These are phyloP conservation scores for Suhomyces chickasaworum DNA, from an alignment of 1,139 yeast genomes.

Conservation along the genomic window DNA sequence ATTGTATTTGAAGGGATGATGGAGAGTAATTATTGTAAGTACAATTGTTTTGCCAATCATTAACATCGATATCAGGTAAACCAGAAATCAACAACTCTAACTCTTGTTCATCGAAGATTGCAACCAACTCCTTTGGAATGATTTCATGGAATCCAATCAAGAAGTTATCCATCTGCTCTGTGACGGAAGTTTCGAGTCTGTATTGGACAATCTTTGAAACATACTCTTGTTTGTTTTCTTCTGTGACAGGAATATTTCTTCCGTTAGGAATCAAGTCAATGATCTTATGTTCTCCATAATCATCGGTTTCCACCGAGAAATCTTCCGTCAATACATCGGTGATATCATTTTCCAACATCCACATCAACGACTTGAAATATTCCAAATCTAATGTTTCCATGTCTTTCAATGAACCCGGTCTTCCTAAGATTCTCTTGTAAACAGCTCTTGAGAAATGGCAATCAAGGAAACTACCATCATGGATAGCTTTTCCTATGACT, in stretches of 20 bases:
- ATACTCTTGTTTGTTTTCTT: constrained; percentile 87
- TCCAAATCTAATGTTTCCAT: constrained; percentile 94
- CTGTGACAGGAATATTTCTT: constrained; percentile 81
- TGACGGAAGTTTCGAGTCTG: constrained; percentile 77
- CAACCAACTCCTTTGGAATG: constrained; percentile 81
- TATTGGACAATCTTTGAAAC: constrained; percentile 86
- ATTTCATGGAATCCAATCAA: constrained; percentile 88
- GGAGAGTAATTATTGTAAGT: constrained; percentile 82
- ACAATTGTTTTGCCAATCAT: constrained; percentile 92
- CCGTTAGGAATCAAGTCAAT: constrained; percentile 85
- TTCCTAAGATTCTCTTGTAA: constrained; percentile 81
- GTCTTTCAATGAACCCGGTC: constrained; percentile 83
- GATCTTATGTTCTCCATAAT: constrained; percentile 84
- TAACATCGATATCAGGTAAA: constrained; percentile 92
- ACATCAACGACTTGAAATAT: constrained; percentile 85
- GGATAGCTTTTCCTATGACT: constrained; percentile 91
- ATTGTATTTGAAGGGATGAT: constrained; percentile 84
- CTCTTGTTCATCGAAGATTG: constrained; percentile 95
- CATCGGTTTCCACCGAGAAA: constrained; percentile 91
- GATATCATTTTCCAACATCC: constrained; percentile 97
- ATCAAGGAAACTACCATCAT: constrained; percentile 83
- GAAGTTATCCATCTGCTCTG: constrained; percentile 86
- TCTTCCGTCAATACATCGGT: constrained; percentile 97
- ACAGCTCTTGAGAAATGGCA: constrained; percentile 97
- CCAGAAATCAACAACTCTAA: constrained; percentile 91